These are phyloP conservation scores for Cicer yamashitae DNA, from an alignment of 306 rosid genomes.

Conservation along the genomic window DNA sequence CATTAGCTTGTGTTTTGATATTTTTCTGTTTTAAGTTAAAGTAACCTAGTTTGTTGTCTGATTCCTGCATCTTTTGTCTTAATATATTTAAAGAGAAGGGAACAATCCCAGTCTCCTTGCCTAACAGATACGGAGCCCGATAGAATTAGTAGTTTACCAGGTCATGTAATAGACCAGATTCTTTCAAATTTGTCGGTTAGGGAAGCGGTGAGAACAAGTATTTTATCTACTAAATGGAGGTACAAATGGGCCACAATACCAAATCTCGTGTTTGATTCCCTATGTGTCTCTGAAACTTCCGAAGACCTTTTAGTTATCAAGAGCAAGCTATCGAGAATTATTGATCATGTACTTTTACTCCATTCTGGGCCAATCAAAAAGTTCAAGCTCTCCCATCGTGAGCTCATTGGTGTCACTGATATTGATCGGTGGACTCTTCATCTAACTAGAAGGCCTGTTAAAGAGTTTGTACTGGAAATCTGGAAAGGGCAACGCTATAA, in stretches of 20 bases:
- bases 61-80: conserved; percentile 31
- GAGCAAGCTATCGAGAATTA: conserved; percentile 55
- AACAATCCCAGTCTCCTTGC: conserved; percentile 45
- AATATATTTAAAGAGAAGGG: conserved; percentile 47
- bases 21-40: not conserved
- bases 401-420: conserved; percentile 52
- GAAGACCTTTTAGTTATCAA: conserved; percentile 45
- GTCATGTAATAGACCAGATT: conserved; percentile 58
- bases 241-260: conserved; percentile 62
- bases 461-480: conserved; percentile 66
- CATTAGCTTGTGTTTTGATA: not conserved
- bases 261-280: conserved; percentile 63
- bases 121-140: conserved; percentile 55
- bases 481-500: conserved; percentile 65
- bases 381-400: conserved; percentile 66
- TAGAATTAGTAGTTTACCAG: conserved; percentile 61
- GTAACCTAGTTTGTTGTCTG: conserved; percentile 38
- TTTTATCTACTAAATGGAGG: conserved; percentile 75
- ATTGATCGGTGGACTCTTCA: conserved; percentile 64
- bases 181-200: conserved; percentile 55
- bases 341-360: conserved; percentile 76
- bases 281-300: conserved; percentile 42
- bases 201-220: conserved; percentile 67
- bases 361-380: conserved; percentile 58
- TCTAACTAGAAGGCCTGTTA: conserved; percentile 54